Conservation (phyloP, 208 protist genomes). For the Plasmodiophora brassicae region DNA sequence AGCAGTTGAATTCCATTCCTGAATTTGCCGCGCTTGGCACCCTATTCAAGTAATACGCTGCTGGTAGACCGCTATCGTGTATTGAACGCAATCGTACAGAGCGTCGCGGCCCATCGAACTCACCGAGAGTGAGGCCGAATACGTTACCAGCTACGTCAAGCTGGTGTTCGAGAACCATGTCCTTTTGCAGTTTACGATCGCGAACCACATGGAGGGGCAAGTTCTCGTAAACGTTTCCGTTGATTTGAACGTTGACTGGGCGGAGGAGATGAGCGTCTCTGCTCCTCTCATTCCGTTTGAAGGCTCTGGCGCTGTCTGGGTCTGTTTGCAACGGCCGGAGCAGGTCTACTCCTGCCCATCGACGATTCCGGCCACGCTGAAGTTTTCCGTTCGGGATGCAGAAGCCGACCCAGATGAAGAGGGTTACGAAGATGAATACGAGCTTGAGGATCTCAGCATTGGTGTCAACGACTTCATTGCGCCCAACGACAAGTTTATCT, state of each 20-base stretch:
- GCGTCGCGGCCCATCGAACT: conserved; percentile 70
- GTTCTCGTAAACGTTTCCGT: conserved; percentile 74
- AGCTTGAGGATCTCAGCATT: conserved; percentile 58
- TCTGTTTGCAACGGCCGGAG: conserved; percentile 37
- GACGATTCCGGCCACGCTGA: conserved; percentile 55
- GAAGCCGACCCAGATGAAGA: conserved; percentile 49
- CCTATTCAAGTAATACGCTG: conserved; percentile 49
- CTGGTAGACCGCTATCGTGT: background rate
- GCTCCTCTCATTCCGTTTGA: conserved; percentile 47
- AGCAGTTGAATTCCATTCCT: conserved; percentile 44
- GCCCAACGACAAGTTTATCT: background rate
- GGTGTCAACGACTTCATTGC: conserved; percentile 57
- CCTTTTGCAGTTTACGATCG: conserved; percentile 84
- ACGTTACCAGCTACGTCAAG: conserved; percentile 89
- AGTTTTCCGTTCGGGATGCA: conserved; percentile 61
- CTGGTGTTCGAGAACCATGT: conserved; percentile 80
- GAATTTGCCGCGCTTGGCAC: conserved; percentile 62
- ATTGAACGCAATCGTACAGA: background rate
- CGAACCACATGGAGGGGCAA: conserved; percentile 84
- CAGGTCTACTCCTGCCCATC: conserved; percentile 36
- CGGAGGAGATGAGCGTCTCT: conserved; percentile 47
- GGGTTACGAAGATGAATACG: conserved; percentile 64
- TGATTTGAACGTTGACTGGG: conserved; percentile 45
- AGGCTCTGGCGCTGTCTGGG: conserved; percentile 42
- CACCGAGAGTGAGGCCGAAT: conserved; percentile 91